Percentiles rank a stretch among this genome's conserved stretches.
Evolutionary conservation across 768 basidiomycete species (phyloP).

Genomic region (Tricholomella constricta): DNA sequence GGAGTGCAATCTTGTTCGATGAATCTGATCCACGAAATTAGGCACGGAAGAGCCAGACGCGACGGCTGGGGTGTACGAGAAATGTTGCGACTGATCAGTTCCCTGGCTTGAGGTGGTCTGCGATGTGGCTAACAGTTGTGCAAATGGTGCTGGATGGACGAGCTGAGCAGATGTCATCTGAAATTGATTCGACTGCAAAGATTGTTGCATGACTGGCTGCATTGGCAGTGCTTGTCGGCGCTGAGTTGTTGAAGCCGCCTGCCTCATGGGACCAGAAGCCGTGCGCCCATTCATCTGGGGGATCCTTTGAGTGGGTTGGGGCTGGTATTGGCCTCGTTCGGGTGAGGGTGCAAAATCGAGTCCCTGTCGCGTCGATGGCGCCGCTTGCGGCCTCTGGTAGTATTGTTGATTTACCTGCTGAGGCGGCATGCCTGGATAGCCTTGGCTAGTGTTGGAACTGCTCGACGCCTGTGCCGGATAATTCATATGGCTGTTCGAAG

Average conservation of each 20-base stretch:
- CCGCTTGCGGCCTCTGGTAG: not conserved
- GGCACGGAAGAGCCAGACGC: not conserved
- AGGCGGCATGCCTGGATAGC: not conserved
- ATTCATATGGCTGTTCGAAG: not conserved
- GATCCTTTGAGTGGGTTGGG: not conserved
- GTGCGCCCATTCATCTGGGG: not conserved
- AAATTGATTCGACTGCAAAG: not conserved
- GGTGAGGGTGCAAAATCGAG: not conserved
- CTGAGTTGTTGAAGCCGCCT: not conserved
- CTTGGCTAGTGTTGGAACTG: not conserved
- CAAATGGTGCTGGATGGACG: not conserved
- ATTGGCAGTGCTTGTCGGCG: slow-evolving; percentile 12
- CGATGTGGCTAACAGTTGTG: not conserved
- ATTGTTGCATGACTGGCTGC: slow-evolving; percentile 10
- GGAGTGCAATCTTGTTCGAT: not conserved
- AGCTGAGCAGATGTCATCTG: not conserved
- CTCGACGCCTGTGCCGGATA: not conserved
- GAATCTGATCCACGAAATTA: slow-evolving; percentile 4
- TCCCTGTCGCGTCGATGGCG: not conserved
- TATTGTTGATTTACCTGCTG: not conserved
- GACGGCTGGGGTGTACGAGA: not conserved
- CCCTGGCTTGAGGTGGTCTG: not conserved
- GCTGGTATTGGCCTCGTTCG: not conserved
- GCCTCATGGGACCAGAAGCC: not conserved
- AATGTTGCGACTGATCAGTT: not conserved